Conservation (phyloP, 768 basidiomycete genomes). For the Leccinum barrowsii region DNA sequence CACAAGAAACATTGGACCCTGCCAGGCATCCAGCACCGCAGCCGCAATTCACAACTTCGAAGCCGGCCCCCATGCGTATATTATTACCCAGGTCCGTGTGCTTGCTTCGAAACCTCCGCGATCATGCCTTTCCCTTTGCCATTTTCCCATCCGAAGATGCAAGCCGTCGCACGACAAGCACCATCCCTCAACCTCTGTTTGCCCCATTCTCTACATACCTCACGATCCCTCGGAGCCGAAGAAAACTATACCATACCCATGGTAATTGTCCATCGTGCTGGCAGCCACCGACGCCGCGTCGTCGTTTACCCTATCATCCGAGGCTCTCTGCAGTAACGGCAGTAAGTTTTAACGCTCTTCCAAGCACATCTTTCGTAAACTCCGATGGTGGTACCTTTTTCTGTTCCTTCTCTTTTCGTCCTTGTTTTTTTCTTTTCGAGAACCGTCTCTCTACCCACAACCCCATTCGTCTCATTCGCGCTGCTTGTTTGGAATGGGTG, state of each 20-base stretch:
- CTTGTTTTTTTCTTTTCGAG: neutral
- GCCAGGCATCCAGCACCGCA: neutral
- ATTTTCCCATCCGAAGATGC: neutral
- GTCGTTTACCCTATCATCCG: neutral
- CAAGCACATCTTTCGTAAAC: neutral
- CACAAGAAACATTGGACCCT: neutral
- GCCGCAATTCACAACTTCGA: neutral
- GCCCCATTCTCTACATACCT: neutral
- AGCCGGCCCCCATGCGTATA: neutral
- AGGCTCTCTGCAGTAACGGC: neutral
- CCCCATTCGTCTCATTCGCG: neutral
- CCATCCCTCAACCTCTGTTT: too few species aligned
- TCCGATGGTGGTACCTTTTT: neutral
- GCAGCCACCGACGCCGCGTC: neutral
- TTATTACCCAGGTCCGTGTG: neutral
- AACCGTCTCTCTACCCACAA: too few species aligned
- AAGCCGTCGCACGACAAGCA: neutral
- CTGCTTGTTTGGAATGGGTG: neutral
- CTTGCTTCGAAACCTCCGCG: neutral
- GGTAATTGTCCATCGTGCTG: neutral
- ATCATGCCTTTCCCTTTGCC: neutral
- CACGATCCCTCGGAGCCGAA: neutral
- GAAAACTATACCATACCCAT: neutral
- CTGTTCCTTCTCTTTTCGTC: neutral
- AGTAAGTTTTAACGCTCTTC: neutral